phyloP scores from a whole-genome alignment of 78 protist genomes.

The Emiliania huxleyi region DNA sequence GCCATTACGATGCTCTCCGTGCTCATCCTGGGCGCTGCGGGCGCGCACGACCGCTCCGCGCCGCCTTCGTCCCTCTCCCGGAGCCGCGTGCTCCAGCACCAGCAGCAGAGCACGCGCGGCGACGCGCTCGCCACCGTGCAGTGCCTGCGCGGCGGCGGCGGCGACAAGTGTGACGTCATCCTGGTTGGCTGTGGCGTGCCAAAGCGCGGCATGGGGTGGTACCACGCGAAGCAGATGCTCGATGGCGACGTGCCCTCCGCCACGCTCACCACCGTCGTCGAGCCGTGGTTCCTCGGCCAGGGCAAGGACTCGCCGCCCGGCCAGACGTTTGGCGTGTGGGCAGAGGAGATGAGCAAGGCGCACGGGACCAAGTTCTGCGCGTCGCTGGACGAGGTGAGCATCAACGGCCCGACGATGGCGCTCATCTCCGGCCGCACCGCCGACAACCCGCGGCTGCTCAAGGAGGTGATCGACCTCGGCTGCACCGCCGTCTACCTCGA shows the following conservation, averaged over 20 bases:
- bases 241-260: neutral
- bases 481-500: neutral
- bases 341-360: neutral
- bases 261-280: neutral
- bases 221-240: neutral
- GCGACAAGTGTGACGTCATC: neutral
- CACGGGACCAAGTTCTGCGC: neutral
- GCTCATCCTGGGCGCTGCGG: too few species aligned
- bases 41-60: too few species aligned
- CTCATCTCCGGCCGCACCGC: conserved; percentile 18
- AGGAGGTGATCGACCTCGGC: neutral
- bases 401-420: neutral
- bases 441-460: conserved; percentile 19
- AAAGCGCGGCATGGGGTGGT: conserved; percentile 19
- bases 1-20: too few species aligned
- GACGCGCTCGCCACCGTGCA: neutral
- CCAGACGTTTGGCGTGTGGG: neutral
- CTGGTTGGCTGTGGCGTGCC: conserved; percentile 9
- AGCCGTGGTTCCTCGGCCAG: conserved; percentile 7
- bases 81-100: too few species aligned
- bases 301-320: conserved; percentile 10
- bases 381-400: neutral
- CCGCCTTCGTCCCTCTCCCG: too few species aligned
- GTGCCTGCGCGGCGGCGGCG: conserved; percentile 22
- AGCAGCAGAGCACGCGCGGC: neutral